Evolutionary conservation across 805 yeast genomes (phyloP), one percentile per base, ranked within the genome.

Genomic region (Teunomyces stri): DNA sequence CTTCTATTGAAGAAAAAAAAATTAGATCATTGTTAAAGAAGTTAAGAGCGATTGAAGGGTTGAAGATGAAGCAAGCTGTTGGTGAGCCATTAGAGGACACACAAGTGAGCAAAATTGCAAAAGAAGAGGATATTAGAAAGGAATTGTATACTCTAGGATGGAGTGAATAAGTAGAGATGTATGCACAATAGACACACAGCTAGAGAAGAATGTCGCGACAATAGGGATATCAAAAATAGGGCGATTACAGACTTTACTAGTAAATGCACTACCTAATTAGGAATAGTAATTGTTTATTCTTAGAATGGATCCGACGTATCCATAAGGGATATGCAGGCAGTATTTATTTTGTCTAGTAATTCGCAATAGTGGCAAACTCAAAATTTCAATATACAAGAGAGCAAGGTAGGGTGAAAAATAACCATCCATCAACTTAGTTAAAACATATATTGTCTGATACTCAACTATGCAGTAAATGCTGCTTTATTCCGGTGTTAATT

Each of bases 61-160:
- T 94, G 60, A 91, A 91, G 68, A 80, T 80, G 75, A 88, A 92
- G 65, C 90, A 88, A 69, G 87, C 85, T 6, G 75, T 72, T 47
- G 96, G 92, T 43, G 97, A 90, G 53, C 76, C 82, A 51, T 78
- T 94, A 56, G 99, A 94, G 70, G 96, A 85, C 59, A 94, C 98
- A 28, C 99, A 94, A 73, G 72, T 89, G 36, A 76, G 88, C 63
- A 94, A 94, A 70, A 92, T 94, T 55, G 78, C 82, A 51, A 89
- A 96, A 43, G 99, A 94, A 71, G 82, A 75, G 25, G 84, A 84
- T 46, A 88, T 94, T 44, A 79, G 89, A 66, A 71, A 73, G 45
- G 96, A 94, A 57, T 78, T 94, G 60, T 70, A 72, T 51, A 69
- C 78, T 33, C 78, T 91, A 52, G 99, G 98, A 22, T 94, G 76